These are phyloP conservation scores for Millerago galiae DNA, from an alignment of 805 yeast species.

Conservation along the genomic window DNA sequence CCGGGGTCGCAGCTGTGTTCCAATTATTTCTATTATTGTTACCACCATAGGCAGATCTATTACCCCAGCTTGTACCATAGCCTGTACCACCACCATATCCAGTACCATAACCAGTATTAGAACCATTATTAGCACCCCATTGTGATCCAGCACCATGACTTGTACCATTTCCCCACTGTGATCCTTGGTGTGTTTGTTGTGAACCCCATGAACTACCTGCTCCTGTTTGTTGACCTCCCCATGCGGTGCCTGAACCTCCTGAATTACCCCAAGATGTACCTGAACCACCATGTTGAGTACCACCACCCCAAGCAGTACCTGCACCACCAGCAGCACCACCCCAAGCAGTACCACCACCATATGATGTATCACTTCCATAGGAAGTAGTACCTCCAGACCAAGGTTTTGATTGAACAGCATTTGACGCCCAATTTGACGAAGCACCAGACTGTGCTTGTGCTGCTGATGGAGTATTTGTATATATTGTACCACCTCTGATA, in stretches of 20 bases:
- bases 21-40: constrained; percentile 14
- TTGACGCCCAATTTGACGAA: constrained; percentile 27
- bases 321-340: constrained; percentile 36
- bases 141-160: constrained; percentile 7
- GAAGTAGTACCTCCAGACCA: constrained; percentile 24
- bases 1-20: constrained; percentile 31
- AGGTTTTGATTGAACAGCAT: constrained; percentile 6
- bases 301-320: constrained; percentile 38
- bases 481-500: constrained; percentile 13
- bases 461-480: constrained; percentile 6
- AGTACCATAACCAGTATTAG: constrained; percentile 30
- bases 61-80: constrained; percentile 35
- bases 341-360: constrained; percentile 33
- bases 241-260: constrained; percentile 18
- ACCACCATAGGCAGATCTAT: constrained; percentile 25
- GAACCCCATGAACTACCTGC: constrained; percentile 37
- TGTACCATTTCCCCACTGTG: constrained; percentile 17
- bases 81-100: constrained; percentile 39
- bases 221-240: constrained; percentile 33
- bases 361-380: constrained; percentile 33
- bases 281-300: constrained; percentile 36
- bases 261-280: constrained; percentile 40
- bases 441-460: constrained; percentile 22
- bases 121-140: constrained; percentile 16
- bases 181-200: constrained; percentile 16